Evolutionary conservation across 345 rosid genomes (phyloP).

Genomic region (Murraya koenigii): DNA sequence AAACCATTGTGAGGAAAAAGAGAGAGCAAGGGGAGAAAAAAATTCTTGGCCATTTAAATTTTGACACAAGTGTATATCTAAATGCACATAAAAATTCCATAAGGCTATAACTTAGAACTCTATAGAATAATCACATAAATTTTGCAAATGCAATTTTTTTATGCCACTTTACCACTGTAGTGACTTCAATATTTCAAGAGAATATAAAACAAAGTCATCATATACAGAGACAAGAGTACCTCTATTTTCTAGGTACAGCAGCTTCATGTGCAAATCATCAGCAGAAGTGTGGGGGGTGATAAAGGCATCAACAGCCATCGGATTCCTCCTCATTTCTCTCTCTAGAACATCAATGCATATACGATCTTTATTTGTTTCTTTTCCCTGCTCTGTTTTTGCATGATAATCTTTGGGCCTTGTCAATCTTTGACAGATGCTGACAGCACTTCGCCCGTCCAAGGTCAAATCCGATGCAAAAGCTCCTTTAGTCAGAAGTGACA

Average conservation of each 20-base stretch:
- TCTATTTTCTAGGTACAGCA: conserved; percentile 90
- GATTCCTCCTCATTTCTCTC: conserved; percentile 78
- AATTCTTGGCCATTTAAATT: not conserved
- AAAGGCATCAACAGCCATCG: conserved; percentile 52
- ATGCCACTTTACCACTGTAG: not conserved
- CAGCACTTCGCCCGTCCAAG: conserved; percentile 76
- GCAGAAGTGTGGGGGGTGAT: conserved; percentile 45
- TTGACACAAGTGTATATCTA: not conserved
- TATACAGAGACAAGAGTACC: conserved; percentile 40
- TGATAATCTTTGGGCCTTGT: conserved; percentile 89
- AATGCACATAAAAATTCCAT: not conserved
- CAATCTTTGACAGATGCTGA: conserved; percentile 71
- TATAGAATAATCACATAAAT: not conserved
- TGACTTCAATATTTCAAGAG: conserved; percentile 2
- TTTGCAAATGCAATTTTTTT: not conserved
- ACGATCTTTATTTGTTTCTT: conserved; percentile 74
- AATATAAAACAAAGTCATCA: not conserved
- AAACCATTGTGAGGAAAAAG: not conserved
- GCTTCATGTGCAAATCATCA: conserved; percentile 87
- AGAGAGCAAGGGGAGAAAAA: not conserved
- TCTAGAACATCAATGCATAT: conserved; percentile 84
- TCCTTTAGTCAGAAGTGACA: conserved; percentile 68
- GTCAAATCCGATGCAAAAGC: conserved; percentile 72
- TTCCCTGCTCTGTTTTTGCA: conserved; percentile 65
- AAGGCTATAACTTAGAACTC: not conserved